Base-by-base conservation (phyloP, 148 eudicot genomes). In the Persicaria tinctoria region DNA sequence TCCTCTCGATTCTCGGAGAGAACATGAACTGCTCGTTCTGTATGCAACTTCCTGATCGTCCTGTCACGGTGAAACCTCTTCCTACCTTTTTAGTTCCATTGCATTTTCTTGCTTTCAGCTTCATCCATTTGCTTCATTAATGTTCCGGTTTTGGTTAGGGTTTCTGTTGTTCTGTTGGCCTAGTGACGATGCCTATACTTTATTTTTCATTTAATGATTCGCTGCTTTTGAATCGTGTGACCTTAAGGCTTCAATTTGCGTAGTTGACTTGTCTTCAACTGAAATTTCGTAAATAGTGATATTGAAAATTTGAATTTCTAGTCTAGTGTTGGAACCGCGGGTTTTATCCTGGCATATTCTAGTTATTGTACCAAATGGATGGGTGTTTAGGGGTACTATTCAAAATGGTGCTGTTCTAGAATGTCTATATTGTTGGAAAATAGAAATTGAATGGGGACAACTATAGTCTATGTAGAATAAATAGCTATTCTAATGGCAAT, bases 31-130 rank as follows among this genome's bases (percentile, higher is more conserved):
- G 98, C 72, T 87, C 90, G 0, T 88, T 89, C 45, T 93, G 98
- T 82, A 85, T 89, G 87, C 89, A 84, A 75, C 83, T 93, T n/a
- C 98, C 95, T 32, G 95, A 89, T 41, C 87, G 94, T 54, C 98
- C 98, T 73, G 93, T 93, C 49, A 89, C 98, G 88, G 98, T 93
- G 88, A 76, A 0, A 0, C 51, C 27, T 54, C 46, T 77, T 47
- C 62, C 62, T n/a, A n/a, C 69, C 75, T 18, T 46, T 50, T 14
- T 59, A 56, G n/a, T 75, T 41, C 70, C 1, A 0, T 12, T 3
- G n/a, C 6, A 5, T 66, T 41, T 66, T 66, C 2, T 66, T 5
- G 1, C 44, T 66, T 13, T 66, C 4, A 2, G 70, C 16, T 66
- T 66, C 18, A 13, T 66, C 47, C 70, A 6, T 5, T 41, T 44